A percentile compares a stretch with the other conserved stretches of the same genome.
Conservation (phyloP, 108 stramenopile species). For the Skeletonema tropicum region DNA sequence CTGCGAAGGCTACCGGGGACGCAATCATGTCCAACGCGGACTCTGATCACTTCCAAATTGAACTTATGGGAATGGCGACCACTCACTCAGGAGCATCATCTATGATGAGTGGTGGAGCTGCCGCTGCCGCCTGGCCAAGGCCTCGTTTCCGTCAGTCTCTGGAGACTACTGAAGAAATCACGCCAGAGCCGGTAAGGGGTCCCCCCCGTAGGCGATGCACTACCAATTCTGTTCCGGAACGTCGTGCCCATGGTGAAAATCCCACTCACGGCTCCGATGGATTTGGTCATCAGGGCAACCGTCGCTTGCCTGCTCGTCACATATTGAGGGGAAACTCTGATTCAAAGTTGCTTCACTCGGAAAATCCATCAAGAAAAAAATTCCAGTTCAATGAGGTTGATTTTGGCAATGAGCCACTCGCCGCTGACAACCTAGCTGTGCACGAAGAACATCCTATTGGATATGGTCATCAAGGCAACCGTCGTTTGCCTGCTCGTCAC, state of each 20-base stretch:
- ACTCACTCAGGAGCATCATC: not conserved
- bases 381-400: not conserved
- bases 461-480: not conserved
- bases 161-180: not conserved
- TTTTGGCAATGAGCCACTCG: not conserved
- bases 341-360: no score
- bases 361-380: not conserved
- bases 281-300: not conserved
- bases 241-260: not conserved
- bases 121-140: not conserved
- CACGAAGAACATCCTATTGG: not conserved
- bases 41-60: not conserved
- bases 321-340: no score
- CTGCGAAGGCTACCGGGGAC: not conserved
- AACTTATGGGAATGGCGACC: not conserved
- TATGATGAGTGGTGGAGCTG: not conserved
- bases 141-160: not conserved
- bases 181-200: not conserved
- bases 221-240: not conserved
- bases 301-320: not conserved
- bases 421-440: not conserved
- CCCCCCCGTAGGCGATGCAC: not conserved
- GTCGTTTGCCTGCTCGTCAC: no score
- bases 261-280: not conserved
- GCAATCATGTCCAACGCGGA: not conserved